Evolutionary conservation across 1,139 yeast genomes (phyloP), one percentile per base, ranked within the genome.

Genomic region (Yamadazyma sp.): DNA sequence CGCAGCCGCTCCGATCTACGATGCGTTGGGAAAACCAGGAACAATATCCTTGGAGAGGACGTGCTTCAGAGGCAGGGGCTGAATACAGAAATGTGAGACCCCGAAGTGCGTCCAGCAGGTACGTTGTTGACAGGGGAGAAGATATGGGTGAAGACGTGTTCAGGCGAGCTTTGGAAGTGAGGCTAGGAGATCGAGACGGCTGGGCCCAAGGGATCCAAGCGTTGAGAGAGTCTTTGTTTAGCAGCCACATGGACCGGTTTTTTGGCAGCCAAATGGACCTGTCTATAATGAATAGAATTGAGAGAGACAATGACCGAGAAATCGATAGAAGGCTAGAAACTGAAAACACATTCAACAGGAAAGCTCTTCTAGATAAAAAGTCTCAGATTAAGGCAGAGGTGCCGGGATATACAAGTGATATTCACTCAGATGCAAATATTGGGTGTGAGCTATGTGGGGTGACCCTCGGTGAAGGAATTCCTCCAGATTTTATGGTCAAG

Each of bases 401-500:
- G 2, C 34, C 43, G 6, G 67, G 64, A 0, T 70, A 67, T 46
- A 67, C 73, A 4, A 76, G 70, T 33, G 62, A 62, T 29, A 62
- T 76, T 12, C 47, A 58, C 1, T 47, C 61, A 0, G 54, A 48
- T 5, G 47, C 50, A 9, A 47, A 61, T 14, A 60, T 76, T 11
- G 71, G 79, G 1, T 88, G 96, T 61, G 78, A 77, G 31, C 59
- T 84, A 33, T 88, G 96, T 61, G 88, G 86, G 1, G 71, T 78
- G 1, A 73, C 67, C 7, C 62, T 88, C 13, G 94, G 94, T 3
- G 77, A 70, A 37, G 96, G 96, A 0, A 73, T 85, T 3, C 82
- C 89, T 0, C 61, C 54, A 1, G 76, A 67, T 16, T 81, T 74
- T 49, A 53, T 58, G 35, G 61, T 68, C 0, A 61, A 67, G 44